phyloP scores from a whole-genome alignment of 1,139 yeast species.

The Geotrichum histeridarum region DNA sequence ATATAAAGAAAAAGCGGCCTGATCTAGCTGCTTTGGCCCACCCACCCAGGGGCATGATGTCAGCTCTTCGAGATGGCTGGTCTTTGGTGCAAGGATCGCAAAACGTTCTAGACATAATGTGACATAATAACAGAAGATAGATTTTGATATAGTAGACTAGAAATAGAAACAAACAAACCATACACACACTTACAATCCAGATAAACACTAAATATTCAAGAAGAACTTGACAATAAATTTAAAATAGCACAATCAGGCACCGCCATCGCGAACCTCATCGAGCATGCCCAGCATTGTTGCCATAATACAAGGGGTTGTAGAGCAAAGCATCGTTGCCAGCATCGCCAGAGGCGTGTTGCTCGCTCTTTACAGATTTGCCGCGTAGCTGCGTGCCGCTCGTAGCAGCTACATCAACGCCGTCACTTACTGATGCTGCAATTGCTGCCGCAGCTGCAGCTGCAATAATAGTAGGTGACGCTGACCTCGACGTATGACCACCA shows the following conservation, averaged over 20 bases:
- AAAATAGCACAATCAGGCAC: not conserved
- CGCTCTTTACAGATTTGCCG: not conserved
- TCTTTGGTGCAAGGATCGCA: no score
- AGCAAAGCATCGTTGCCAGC: not conserved
- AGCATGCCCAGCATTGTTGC: not conserved
- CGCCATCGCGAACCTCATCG: not conserved
- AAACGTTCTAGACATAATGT: no score
- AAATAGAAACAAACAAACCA: no score
- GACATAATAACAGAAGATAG: no score
- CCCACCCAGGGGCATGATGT: no score
- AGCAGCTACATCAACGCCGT: constrained; percentile 3
- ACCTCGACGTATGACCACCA: not conserved
- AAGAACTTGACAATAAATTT: not conserved
- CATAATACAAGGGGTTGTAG: constrained; percentile 1
- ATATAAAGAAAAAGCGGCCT: no score
- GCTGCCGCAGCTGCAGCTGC: constrained; percentile 20
- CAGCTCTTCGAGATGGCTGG: no score
- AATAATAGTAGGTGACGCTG: constrained; percentile 12
- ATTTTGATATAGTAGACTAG: no score
- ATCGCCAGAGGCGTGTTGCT: not conserved
- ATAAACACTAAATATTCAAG: no score
- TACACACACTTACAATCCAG: no score
- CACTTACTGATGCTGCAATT: constrained; percentile 11
- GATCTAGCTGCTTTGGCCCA: no score
- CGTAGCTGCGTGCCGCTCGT: not conserved